Evolutionary conservation across 176 grass and related monocot species (phyloP).

Genomic region (Oryza nivara): DNA sequence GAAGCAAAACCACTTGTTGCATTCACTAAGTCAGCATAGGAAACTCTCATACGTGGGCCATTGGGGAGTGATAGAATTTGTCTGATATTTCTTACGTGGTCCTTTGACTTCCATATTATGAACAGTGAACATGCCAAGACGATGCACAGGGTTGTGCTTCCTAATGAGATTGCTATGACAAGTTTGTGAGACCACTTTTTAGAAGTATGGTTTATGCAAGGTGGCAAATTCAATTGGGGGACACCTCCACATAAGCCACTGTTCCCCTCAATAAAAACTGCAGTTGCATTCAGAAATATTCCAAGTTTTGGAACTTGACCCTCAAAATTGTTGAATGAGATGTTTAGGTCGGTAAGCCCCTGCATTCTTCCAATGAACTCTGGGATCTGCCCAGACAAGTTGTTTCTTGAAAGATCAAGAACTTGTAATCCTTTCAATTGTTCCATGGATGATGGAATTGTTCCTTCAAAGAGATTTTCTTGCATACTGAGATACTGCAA

Average conservation of each 20-base stretch:
- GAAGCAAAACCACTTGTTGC: slow-evolving; percentile 33
- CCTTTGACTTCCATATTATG: background rate
- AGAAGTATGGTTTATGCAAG: background rate
- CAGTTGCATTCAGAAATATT: slow-evolving; percentile 45
- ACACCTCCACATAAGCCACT: slow-evolving; percentile 48
- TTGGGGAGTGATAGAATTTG: background rate
- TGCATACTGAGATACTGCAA: slow-evolving; percentile 31
- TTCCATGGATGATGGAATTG: slow-evolving; percentile 43
- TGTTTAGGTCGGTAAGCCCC: slow-evolving; percentile 28
- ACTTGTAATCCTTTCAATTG: slow-evolving; percentile 35
- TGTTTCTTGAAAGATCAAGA: slow-evolving; percentile 48
- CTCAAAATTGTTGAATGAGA: slow-evolving; percentile 62
- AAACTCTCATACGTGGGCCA: background rate
- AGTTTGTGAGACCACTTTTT: background rate
- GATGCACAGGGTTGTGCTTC: background rate
- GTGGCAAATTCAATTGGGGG: slow-evolving; percentile 22
- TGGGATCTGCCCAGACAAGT: too few relatives aligned
- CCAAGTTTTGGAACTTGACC: slow-evolving; percentile 39
- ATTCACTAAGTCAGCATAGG: slow-evolving; percentile 16
- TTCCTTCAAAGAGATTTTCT: slow-evolving; percentile 44
- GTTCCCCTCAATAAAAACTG: slow-evolving; percentile 38
- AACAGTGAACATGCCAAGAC: slow-evolving; percentile 1
- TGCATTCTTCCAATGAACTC: slow-evolving; percentile 20
- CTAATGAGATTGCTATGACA: background rate
- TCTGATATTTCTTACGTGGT: background rate